Conservation (phyloP, 1,284 basidiomycete genomes). For the Phylloporus sp. region DNA sequence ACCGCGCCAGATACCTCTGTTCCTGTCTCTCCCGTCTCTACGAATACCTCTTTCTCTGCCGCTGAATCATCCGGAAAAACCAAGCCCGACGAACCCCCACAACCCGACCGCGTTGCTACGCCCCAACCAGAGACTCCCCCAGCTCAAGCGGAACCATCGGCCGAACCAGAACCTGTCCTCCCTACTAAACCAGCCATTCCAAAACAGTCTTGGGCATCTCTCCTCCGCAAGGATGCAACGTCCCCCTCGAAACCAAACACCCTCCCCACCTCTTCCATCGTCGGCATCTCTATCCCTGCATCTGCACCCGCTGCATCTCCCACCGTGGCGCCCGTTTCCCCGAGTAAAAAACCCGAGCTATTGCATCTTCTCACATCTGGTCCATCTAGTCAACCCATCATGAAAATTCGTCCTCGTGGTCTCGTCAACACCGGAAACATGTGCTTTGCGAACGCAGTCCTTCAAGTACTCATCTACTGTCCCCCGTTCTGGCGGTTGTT, state of each 20-base stretch:
- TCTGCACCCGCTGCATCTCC: slow-evolving; percentile 38
- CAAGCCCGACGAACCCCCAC: slow-evolving; percentile 13
- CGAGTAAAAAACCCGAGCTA: slow-evolving; percentile 58
- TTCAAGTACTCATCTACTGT: slow-evolving; percentile 92
- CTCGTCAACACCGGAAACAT: slow-evolving; percentile 96
- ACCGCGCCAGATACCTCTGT: slow-evolving; percentile 50
- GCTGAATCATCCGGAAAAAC: slow-evolving; percentile 31
- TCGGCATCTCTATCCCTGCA: slow-evolving; percentile 71
- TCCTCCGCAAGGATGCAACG: slow-evolving; percentile 53
- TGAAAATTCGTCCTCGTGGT: slow-evolving; percentile 72
- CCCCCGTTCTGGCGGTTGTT: slow-evolving; percentile 86
- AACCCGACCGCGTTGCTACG: slow-evolving; percentile 19
- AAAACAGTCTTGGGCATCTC: slow-evolving; percentile 72
- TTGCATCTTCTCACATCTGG: slow-evolving; percentile 60
- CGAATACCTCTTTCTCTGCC: slow-evolving; percentile 59
- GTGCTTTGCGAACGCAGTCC: slow-evolving; percentile 96
- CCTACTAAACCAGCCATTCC: slow-evolving; percentile 35
- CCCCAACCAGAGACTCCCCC: slow-evolving; percentile 16
- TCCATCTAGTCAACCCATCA: slow-evolving; percentile 33
- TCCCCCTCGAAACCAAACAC: slow-evolving; percentile 44
- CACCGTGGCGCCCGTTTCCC: slow-evolving; percentile 39
- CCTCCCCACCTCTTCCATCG: slow-evolving; percentile 65
- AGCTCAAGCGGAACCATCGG: not conserved
- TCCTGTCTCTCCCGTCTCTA: slow-evolving; percentile 62
- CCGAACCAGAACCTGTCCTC: not conserved